Evolutionary conservation across 116 monocot genomes (phyloP).

Genomic region (Papilionanthe hybrid): DNA sequence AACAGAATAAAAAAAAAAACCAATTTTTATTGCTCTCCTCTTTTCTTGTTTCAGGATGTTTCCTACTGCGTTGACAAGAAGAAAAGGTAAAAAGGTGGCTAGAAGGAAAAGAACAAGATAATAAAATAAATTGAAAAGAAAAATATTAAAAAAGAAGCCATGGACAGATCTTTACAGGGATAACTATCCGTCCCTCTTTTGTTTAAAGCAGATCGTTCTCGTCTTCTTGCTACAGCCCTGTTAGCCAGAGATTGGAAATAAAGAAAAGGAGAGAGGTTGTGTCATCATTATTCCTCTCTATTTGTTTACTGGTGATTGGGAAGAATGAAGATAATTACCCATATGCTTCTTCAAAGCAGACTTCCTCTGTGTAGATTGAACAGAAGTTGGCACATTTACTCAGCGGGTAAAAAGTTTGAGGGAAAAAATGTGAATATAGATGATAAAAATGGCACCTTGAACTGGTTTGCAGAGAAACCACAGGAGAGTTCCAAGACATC

Average conservation of each 20-base stretch:
- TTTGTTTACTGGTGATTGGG: conserved; percentile 13
- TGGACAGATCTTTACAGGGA: conserved; percentile 21
- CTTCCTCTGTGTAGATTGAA: conserved; percentile 3
- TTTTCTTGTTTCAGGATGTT: conserved; percentile 15
- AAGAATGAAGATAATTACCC: conserved; percentile 10
- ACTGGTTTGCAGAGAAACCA: conserved; percentile 68
- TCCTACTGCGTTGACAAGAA: conserved; percentile 3
- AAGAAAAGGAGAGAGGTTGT: background rate
- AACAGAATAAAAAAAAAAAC: conserved; percentile 9
- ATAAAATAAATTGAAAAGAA: background rate
- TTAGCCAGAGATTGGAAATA: background rate
- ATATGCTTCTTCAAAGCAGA: conserved; percentile 14
- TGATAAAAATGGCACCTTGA: conserved; percentile 33
- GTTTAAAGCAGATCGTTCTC: conserved; percentile 17
- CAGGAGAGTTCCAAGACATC: conserved; percentile 40
- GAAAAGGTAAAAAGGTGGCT: background rate
- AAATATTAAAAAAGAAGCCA: conserved; percentile 7
- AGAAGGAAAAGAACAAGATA: background rate
- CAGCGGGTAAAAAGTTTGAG: background rate
- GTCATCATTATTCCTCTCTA: background rate
- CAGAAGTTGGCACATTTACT: background rate
- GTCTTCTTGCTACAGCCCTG: conserved; percentile 21
- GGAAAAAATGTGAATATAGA: background rate
- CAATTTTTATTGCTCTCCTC: conserved; percentile 16
- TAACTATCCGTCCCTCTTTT: background rate